These are phyloP conservation scores for Ceratonia siliqua DNA, from an alignment of 306 rosid genomes.

Conservation along the genomic window DNA sequence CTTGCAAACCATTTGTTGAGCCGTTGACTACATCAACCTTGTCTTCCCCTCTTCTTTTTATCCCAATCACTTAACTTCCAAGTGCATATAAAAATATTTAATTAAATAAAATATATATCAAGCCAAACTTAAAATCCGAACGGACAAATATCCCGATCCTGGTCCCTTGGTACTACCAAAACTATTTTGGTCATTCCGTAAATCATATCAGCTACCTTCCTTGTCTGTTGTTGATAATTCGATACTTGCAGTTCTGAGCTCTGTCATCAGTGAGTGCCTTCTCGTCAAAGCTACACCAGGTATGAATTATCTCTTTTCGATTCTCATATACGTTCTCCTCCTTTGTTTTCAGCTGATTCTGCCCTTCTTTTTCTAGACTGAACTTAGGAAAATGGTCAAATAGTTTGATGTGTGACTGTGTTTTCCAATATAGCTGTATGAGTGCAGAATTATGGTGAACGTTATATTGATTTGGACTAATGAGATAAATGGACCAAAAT, in stretches of 20 bases:
- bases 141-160: too few species aligned
- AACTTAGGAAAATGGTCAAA: not conserved
- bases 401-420: not conserved
- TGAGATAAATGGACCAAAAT: not conserved
- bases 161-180: too few species aligned
- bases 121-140: too few species aligned
- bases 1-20: too few species aligned
- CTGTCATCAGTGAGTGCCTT: not conserved
- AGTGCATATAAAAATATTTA: too few species aligned
- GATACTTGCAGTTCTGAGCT: not conserved
- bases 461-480: slow-evolving; percentile 23
- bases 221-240: too few species aligned
- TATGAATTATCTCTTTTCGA: not conserved
- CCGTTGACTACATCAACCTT: too few species aligned
- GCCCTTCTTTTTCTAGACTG: not conserved
- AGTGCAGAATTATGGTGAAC: not conserved
- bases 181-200: not conserved
- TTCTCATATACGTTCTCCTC: not conserved
- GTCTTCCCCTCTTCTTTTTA: too few species aligned
- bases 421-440: not conserved
- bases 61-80: too few species aligned
- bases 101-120: too few species aligned
- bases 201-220: not conserved
- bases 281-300: not conserved
- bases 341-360: not conserved